Percentiles rank a stretch among this genome's conserved stretches.
Conservation (phyloP, 495 filamentous ascomycete species). For the Acidomyces sp. region DNA sequence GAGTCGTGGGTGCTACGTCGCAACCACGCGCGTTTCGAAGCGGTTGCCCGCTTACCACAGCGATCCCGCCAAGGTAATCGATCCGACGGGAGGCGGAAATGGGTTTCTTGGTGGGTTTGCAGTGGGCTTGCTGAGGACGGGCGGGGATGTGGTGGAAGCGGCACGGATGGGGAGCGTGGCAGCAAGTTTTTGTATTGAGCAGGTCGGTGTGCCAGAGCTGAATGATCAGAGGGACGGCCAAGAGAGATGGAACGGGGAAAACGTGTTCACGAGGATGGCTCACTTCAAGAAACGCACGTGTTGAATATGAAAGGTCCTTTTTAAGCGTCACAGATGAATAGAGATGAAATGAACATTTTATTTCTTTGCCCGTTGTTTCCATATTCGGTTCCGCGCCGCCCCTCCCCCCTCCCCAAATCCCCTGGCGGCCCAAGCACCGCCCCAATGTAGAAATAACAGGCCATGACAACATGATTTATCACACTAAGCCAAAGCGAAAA, state of each 20-base stretch:
- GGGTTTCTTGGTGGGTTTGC: slow-evolving; percentile 77
- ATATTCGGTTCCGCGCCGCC: too few species aligned
- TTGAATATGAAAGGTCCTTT: too few species aligned
- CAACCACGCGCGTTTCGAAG: slow-evolving; percentile 23
- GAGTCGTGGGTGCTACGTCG: slow-evolving; percentile 46
- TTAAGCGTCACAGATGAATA: too few species aligned
- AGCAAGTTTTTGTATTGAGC: slow-evolving; percentile 88
- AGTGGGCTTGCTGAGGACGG: slow-evolving; percentile 53
- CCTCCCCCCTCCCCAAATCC: too few species aligned
- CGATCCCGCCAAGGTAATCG: slow-evolving; percentile 47
- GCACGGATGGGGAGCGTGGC: slow-evolving; percentile 70
- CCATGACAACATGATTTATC: too few species aligned
- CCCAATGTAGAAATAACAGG: too few species aligned
- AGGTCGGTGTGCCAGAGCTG: slow-evolving; percentile 67
- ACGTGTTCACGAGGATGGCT: slow-evolving; percentile 5
- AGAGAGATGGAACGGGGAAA: slow-evolving; percentile 25
- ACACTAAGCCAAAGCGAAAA: too few species aligned
- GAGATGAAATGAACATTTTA: too few species aligned
- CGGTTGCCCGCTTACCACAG: slow-evolving; percentile 49
- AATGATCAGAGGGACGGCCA: slow-evolving; percentile 32
- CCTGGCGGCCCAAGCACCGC: too few species aligned
- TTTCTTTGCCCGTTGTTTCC: too few species aligned
- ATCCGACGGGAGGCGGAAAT: slow-evolving; percentile 95
- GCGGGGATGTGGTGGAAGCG: slow-evolving; percentile 47
- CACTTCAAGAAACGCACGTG: slow-evolving; percentile 6